Conservation (phyloP, 164 flowering plant species). For the Buxus sempervirens region DNA sequence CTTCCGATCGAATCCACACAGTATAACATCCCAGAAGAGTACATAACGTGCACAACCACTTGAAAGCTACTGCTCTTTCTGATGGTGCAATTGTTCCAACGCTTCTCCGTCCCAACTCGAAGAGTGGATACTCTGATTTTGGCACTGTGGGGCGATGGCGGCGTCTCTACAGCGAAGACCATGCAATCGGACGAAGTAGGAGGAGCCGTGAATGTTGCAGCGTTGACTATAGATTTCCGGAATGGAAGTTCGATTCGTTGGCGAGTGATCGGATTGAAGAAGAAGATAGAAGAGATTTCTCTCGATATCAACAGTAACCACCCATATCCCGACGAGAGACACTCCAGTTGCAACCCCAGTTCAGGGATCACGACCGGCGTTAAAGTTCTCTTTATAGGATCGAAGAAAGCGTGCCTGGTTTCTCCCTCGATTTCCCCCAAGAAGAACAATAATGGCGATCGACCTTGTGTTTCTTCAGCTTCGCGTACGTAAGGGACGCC, state of each 20-base stretch:
- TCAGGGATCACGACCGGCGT: not conserved
- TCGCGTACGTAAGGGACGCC: not conserved
- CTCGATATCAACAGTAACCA: constrained; percentile 9
- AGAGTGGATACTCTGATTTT: not conserved
- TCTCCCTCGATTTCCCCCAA: constrained; percentile 1
- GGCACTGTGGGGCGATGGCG: not conserved
- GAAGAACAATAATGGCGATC: not conserved
- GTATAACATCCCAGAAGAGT: not conserved
- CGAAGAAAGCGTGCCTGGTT: not conserved
- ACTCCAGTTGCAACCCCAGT: not conserved
- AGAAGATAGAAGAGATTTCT: constrained; percentile 1
- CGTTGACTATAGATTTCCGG: not conserved
- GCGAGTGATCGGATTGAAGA: constrained; percentile 10
- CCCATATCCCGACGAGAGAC: constrained; percentile 7
- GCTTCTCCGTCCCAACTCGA: not conserved
- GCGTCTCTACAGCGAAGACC: not conserved
- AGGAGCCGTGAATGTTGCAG: constrained; percentile 7
- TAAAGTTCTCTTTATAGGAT: not conserved
- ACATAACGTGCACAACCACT: not conserved
- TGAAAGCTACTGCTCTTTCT: not conserved
- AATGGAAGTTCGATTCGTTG: constrained; percentile 7
- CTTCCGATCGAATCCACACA: constrained; percentile 12
- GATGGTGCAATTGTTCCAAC: not conserved
- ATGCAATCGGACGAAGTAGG: constrained; percentile 9
- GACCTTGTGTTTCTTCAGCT: not conserved